Percentiles rank a stretch among this genome's conserved stretches.
Conservation (phyloP, 768 basidiomycete species). For the Xerocomellus amylosporus region DNA sequence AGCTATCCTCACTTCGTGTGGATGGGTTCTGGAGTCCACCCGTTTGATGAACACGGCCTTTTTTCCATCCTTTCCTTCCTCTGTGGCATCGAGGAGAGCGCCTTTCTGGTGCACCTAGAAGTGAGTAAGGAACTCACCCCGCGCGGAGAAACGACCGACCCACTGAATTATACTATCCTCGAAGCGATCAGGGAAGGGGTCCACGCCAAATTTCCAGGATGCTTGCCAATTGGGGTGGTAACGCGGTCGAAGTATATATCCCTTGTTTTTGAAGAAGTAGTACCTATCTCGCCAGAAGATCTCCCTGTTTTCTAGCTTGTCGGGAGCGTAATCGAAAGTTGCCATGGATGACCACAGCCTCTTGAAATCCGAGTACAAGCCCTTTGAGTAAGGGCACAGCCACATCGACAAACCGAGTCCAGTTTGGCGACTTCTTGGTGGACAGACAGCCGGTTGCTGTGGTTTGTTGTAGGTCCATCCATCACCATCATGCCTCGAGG, state of each 20-base stretch:
- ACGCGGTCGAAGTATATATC: conserved; percentile 27
- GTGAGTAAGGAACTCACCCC: neutral
- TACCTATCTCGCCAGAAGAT: conserved; percentile 20
- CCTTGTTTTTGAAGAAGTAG: conserved; percentile 14
- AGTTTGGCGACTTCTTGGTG: too few species aligned
- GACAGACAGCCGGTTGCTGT: too few species aligned
- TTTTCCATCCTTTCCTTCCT: neutral
- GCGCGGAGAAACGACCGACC: neutral
- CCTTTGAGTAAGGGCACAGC: neutral
- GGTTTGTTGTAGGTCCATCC: neutral
- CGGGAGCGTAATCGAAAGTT: neutral
- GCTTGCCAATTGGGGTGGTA: conserved; percentile 28
- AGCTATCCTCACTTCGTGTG: conserved; percentile 3
- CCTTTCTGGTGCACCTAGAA: neutral
- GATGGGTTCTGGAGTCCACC: neutral
- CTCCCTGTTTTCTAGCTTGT: neutral
- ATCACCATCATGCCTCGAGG: neutral
- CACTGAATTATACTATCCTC: conserved; percentile 12
- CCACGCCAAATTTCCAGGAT: conserved; percentile 22
- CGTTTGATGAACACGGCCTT: conserved; percentile 16
- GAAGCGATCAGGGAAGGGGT: neutral
- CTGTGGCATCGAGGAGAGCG: conserved; percentile 11
- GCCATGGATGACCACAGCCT: neutral
- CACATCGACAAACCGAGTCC: neutral
- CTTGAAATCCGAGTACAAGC: too few species aligned